Evolutionary conservation across 2,329 filamentous ascomycete genomes (phyloP), one percentile per base, ranked within the genome.

Genomic region (Cyclaneusma minus): DNA sequence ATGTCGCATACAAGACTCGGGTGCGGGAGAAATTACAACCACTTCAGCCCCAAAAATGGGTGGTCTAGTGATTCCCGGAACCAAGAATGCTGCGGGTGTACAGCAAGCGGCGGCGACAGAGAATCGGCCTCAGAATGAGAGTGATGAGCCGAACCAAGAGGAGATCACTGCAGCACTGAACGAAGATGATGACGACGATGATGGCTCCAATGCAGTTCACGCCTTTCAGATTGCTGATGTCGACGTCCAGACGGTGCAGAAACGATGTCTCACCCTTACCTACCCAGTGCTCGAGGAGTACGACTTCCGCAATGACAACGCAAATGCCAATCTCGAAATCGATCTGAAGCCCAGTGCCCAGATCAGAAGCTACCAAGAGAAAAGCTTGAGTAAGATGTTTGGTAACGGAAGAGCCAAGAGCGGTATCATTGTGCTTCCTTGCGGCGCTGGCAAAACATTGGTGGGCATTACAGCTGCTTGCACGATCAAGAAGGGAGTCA

Each of bases 341-440:
- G 87, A 95, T 48, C 60, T 95, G 25, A 80, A 80, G 41, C 85
- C 87, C 1, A 75, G 76, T 30, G 87, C 85, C 0, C 79, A 87
- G 44, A 95, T 95, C 47, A 74, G 87, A 48, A 75, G 68, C 58
- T 98, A 98, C 42, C 89, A 98, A 49, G 89, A 98, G 51, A 92
- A 94, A 56, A 92, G 84, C 38, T 60, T 98, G 7, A 92, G 82
- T 57, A 98, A 98, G 52, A 98, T 98, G 89, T 98, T 98, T 49
- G 87, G 89, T 46, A 98, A 98, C 46, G 87, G 87, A 25, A 77
- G 89, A 52, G 89, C 89, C 9, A 89, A 93, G 57, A 94, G 84
- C 51, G 89, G 89, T 30, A 91, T 98, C 39, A 98, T 98, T 32
- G 89, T 98, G 29, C 55, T 98, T 40, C 89, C 89, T 11, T 98